A percentile compares a stretch with the other conserved stretches of the same genome.
phyloP scores from a whole-genome alignment of 2,329 filamentous ascomycete genomes.

The Trichoderma asperellum region DNA sequence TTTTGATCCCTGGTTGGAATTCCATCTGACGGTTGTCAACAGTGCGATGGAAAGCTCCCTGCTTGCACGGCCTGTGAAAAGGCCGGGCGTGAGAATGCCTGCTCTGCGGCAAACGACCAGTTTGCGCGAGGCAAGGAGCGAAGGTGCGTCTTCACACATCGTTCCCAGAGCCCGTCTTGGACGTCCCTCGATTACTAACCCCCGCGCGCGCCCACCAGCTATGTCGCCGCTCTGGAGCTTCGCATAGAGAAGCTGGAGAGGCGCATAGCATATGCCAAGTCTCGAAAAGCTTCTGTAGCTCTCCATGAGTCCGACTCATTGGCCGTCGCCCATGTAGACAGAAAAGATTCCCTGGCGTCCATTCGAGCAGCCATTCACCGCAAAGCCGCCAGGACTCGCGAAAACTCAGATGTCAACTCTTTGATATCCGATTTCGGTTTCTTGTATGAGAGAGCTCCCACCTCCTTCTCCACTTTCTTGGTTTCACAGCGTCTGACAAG shows the following conservation, averaged over 20 bases:
- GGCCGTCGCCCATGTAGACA: conserved; percentile 50
- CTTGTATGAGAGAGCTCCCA: conserved; percentile 58
- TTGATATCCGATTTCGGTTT: conserved; percentile 93
- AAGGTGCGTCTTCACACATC: conserved; percentile 55
- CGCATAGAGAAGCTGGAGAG: conserved; percentile 86
- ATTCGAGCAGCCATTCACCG: conserved; percentile 67
- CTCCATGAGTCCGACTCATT: conserved; percentile 62
- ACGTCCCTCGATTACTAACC: not conserved
- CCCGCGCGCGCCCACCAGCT: conserved; percentile 52
- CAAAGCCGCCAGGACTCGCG: conserved; percentile 66
- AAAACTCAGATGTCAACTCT: conserved; percentile 87
- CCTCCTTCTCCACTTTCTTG: not conserved
- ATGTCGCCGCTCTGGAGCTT: conserved; percentile 92
- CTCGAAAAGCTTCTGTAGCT: conserved; percentile 70
- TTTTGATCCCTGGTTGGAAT: not conserved
- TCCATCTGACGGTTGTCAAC: conserved; percentile 18
- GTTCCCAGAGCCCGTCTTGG: conserved; percentile 5
- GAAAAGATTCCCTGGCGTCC: conserved; percentile 65
- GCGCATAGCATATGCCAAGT: conserved; percentile 70
- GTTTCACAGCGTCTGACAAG: not conserved
- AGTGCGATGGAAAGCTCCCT: conserved; percentile 94
- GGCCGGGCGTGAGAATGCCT: conserved; percentile 82
- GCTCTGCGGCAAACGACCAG: conserved; percentile 92
- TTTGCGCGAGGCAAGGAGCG: conserved; percentile 94
- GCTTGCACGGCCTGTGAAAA: conserved; percentile 95